phyloP scores from a whole-genome alignment of 164 flowering plant genomes.

The Piper betle region DNA sequence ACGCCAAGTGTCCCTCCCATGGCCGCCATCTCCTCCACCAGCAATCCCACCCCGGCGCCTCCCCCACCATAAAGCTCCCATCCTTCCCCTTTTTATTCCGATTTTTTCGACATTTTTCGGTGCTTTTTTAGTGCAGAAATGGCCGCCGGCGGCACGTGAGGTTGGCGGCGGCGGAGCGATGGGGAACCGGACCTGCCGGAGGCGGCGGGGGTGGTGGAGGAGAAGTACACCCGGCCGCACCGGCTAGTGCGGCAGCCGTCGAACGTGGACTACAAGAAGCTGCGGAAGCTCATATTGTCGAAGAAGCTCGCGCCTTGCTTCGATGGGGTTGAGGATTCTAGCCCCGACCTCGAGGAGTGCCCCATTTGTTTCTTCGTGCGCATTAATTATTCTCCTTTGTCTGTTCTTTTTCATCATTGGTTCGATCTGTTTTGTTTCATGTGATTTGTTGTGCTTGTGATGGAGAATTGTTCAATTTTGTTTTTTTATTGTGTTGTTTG shows the following conservation, averaged over 20 bases:
- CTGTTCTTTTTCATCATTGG: background rate
- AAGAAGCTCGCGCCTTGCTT: conserved; percentile 28
- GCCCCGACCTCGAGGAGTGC: conserved; percentile 26
- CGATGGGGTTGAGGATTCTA: conserved; percentile 19
- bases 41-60: too few species aligned
- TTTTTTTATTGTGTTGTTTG: background rate
- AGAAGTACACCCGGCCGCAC: conserved; percentile 21
- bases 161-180: conserved; percentile 3
- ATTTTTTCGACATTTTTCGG: too few species aligned
- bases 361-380: conserved; percentile 26
- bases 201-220: conserved; percentile 14
- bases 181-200: conserved; percentile 20
- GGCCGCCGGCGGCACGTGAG: background rate
- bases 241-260: conserved; percentile 9
- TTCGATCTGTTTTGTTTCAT: background rate
- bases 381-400: conserved; percentile 1
- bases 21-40: too few species aligned
- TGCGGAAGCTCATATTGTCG: conserved; percentile 16
- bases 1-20: too few species aligned
- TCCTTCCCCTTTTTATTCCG: too few species aligned
- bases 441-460: background rate
- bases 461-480: conserved; percentile 1
- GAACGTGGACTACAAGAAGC: conserved; percentile 22
- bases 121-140: too few species aligned
- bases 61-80: too few species aligned